These are phyloP conservation scores for Craspedostauros australis DNA, from an alignment of 108 stramenopile species.

Conservation along the genomic window DNA sequence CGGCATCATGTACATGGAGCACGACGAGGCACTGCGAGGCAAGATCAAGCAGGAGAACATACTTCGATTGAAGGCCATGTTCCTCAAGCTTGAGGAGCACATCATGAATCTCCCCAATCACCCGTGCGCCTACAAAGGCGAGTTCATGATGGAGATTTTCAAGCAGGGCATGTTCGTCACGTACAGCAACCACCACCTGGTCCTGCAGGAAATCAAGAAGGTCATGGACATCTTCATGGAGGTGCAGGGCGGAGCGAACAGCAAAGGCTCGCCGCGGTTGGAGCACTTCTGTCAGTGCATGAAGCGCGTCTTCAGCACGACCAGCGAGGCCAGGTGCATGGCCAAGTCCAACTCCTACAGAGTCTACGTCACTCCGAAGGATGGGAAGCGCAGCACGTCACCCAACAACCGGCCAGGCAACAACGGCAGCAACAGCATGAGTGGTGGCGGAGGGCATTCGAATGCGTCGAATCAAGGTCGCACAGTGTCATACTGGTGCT, in stretches of 20 bases:
- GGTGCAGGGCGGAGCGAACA: conserved; percentile 31
- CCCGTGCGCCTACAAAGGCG: conserved; percentile 56
- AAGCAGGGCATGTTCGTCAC: conserved; percentile 60
- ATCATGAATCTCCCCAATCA: conserved; percentile 32
- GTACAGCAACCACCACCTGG: conserved; percentile 60
- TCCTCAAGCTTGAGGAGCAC: conserved; percentile 76
- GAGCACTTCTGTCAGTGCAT: conserved; percentile 69
- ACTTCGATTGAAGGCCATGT: conserved; percentile 63
- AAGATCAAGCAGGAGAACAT: conserved; percentile 53
- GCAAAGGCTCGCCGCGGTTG: conserved; percentile 54
- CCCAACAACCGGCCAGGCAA: neutral
- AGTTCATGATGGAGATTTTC: conserved; percentile 81
- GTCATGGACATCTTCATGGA: conserved; percentile 70
- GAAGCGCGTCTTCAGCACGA: conserved; percentile 71
- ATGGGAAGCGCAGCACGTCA: conserved; percentile 1
- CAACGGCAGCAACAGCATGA: conserved; percentile 10
- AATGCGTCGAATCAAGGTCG: conserved; percentile 27
- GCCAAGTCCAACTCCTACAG: conserved; percentile 80
- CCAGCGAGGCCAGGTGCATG: conserved; percentile 52
- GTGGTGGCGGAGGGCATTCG: conserved; percentile 34
- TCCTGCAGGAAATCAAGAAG: conserved; percentile 52
- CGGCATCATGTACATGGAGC: conserved; percentile 37
- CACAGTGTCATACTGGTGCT: conserved; percentile 95
- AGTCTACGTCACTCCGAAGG: conserved; percentile 47
- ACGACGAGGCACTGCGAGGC: neutral